phyloP scores from a whole-genome alignment of 164 flowering plant species.

The Piper betle region DNA sequence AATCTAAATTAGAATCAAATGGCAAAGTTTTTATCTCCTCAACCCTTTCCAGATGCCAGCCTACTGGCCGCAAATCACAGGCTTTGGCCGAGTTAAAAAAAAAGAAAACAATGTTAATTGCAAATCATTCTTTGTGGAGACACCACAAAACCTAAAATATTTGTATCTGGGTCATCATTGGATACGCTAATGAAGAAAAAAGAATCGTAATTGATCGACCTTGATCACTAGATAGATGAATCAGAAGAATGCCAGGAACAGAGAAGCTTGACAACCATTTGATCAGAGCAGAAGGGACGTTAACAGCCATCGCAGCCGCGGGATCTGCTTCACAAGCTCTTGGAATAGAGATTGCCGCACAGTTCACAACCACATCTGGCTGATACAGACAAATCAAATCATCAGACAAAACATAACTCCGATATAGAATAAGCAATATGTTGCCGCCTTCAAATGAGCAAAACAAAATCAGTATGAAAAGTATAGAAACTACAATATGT shows the following conservation, averaged over 20 bases:
- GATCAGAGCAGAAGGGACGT: conserved; percentile 70
- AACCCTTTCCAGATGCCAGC: too few relatives aligned
- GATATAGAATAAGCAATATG: neutral
- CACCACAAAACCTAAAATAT: neutral
- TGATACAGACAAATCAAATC: conserved; percentile 16
- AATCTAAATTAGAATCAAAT: too few relatives aligned
- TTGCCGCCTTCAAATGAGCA: neutral
- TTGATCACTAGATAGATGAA: conserved; percentile 95
- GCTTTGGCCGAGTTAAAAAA: too few relatives aligned
- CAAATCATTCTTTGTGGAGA: too few relatives aligned
- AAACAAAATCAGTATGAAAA: neutral
- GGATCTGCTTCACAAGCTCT: conserved; percentile 77
- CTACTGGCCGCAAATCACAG: too few relatives aligned
- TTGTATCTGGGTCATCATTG: neutral
- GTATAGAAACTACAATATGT: neutral
- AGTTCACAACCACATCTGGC: conserved; percentile 84
- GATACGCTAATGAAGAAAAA: neutral
- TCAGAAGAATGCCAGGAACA: conserved; percentile 31
- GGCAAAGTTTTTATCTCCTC: too few relatives aligned
- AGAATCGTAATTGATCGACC: conserved; percentile 21
- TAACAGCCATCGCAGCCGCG: conserved; percentile 53
- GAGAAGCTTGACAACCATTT: conserved; percentile 62
- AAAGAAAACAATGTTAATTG: too few relatives aligned
- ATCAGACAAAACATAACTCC: conserved; percentile 30
- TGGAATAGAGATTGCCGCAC: conserved; percentile 89